Evolutionary conservation across 2,329 filamentous ascomycete genomes (phyloP).

Genomic region (Coniochaeta sp.): DNA sequence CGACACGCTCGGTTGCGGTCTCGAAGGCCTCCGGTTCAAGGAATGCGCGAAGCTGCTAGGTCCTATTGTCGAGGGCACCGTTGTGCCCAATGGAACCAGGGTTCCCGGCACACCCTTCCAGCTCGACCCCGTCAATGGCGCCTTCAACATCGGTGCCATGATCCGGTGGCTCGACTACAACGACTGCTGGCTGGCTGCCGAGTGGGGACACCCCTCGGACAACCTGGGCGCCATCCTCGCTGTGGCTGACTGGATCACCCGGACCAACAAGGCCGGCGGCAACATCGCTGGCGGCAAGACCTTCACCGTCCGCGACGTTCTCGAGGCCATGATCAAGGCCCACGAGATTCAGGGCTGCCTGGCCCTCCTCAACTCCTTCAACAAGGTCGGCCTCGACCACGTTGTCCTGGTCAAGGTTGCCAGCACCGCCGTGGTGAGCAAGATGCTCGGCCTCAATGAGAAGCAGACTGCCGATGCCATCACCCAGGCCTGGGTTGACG

Average conservation of each 20-base stretch:
- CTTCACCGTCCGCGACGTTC: constrained; percentile 80
- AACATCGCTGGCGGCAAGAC: constrained; percentile 85
- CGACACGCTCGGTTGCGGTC: constrained; percentile 92
- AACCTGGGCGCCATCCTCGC: constrained; percentile 96
- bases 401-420: constrained; percentile 98
- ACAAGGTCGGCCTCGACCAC: constrained; percentile 97
- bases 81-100: constrained; percentile 84
- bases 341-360: constrained; percentile 98
- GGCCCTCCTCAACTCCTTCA: constrained; percentile 95
- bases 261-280: constrained; percentile 68
- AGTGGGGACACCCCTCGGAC: constrained; percentile 98
- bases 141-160: constrained; percentile 98
- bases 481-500: constrained; percentile 95
- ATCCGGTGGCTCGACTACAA: constrained; percentile 99
- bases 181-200: constrained; percentile 97
- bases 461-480: constrained; percentile 91
- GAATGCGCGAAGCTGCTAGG: constrained; percentile 94
- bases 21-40: constrained; percentile 91
- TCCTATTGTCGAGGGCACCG: constrained; percentile 81
- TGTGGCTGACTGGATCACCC: constrained; percentile 94
- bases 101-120: constrained; percentile 90
- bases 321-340: constrained; percentile 98
- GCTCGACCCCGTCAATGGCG: constrained; percentile 89
- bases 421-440: constrained; percentile 85
- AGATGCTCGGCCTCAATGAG: constrained; percentile 86